Evolutionary conservation across 257 asterid species (phyloP), one percentile per base, ranked within the genome.

Genomic region (Salvia splendens): DNA sequence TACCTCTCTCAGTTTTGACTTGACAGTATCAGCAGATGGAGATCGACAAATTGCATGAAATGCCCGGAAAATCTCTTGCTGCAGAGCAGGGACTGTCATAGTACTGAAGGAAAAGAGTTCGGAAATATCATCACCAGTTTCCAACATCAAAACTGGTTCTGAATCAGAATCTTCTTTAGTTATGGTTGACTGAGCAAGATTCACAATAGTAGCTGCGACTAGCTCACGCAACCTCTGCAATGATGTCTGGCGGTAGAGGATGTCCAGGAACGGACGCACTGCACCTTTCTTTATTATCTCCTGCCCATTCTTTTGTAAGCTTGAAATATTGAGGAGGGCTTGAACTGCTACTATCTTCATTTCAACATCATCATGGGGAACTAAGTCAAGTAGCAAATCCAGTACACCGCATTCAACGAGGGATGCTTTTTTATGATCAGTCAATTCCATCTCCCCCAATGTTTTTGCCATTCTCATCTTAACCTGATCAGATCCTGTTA

Each of bases 391-490:
- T 64, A 86, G 88, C 70, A 78, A 68, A 75, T 75, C 75, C 60
- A 82, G 75, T 50, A 77, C 86, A 65, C 93, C 93, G 20, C 67
- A 73, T 66, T 86, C 85, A 6, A 82, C 77, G 10, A 86, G 75
- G 52, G 80, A 80, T 50, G 77, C 73, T 77, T 86, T 86, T 56
- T 78, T 84, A 55, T 82, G 89, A 74, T 84, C 87, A 11, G 89
- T 82, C 68, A 86, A 69, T 73, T 86, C 93, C 79, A 80, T 78
- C 69, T 84, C 93, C 20, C 84, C 84, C 75, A 86, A 69, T 58
- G 85, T 67, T 77, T 67, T 78, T 9, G 90, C 90, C 93, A 86
- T 86, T 42, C 57, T 78, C 77, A 78, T 76, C 84, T 84, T 84
- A 57, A 82, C 85, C 68, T 75, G 77, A 68, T 81, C 78, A 10